Evolutionary conservation across 208 protist genomes (phyloP), one percentile per base, ranked within the genome.

Genomic region (Angomonas desouzai): DNA sequence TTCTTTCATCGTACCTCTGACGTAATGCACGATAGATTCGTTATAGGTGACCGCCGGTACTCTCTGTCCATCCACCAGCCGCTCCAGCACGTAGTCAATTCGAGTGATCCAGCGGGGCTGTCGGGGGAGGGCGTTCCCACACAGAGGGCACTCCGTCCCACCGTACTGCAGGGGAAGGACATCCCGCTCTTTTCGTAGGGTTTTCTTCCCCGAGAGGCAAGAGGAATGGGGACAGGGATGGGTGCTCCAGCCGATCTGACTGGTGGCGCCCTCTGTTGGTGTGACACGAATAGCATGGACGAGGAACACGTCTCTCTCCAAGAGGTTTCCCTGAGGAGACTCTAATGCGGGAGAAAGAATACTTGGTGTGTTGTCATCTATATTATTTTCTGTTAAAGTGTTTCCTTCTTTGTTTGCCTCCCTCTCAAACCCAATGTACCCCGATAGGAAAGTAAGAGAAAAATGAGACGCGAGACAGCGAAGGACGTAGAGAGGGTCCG

Each of bases 381-480:
- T n/a, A n/a, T n/a, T n/a, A n/a, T n/a, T n/a, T n/a, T n/a, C n/a
- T n/a, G n/a, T n/a, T n/a, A n/a, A n/a, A n/a, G 36, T 43, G 36
- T 43, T 13, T 43, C 36, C 36, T 43, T 43, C 9, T 13, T 43
- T 13, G 36, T 6, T 18, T 18, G 36, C 9, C 6, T 43, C 36
- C 13, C 13, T 13, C 20, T 51, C 45, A 16, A 57, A 57, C 13
- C 29, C 29, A 10, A 57, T 6, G n/a, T 20, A 34, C 28, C 47
- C 48, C 20, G 48, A 30, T 4, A 77, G 61, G 13, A 38, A 28
- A 2, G 68, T 70, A 57, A 74, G 43, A 32, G 49, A 63, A 61
- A 13, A 38, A 30, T 76, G 68, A 40, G 30, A 70, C 7, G 80
- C 77, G 11, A 94, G 76, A 28, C 83, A 88, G 33, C 88, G 85